These are phyloP conservation scores for Panaeolus cyanescens DNA, from an alignment of 768 basidiomycete genomes.

Conservation along the genomic window DNA sequence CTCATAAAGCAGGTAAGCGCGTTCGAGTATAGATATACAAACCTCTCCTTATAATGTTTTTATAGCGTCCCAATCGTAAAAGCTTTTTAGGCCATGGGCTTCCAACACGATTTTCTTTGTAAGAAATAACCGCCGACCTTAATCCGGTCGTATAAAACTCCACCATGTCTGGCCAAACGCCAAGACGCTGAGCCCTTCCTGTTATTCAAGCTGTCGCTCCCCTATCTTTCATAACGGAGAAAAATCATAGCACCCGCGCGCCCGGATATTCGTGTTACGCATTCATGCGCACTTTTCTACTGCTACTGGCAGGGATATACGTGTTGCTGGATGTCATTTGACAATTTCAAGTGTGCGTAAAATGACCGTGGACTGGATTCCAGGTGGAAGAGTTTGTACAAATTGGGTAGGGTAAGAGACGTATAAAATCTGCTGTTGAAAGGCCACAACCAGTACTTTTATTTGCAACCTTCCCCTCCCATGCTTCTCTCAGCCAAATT, in stretches of 20 bases:
- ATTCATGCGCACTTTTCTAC: no score
- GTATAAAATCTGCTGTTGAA: neutral
- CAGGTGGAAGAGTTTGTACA: neutral
- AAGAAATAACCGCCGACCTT: neutral
- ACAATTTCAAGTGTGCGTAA: neutral
- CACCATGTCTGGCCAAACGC: neutral
- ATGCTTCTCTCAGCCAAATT: neutral
- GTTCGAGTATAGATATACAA: no score
- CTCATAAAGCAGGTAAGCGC: no score
- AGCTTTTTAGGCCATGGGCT: no score
- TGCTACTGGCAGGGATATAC: no score
- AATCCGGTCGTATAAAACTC: neutral
- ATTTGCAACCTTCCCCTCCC: neutral
- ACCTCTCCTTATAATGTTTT: no score
- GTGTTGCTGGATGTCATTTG: neutral
- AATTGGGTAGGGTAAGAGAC: neutral
- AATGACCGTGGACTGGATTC: neutral
- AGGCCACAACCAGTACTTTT: no score
- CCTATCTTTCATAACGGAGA: neutral
- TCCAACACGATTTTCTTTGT: no score
- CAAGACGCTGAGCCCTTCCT: neutral
- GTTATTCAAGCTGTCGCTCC: neutral
- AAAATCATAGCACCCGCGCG: no score
- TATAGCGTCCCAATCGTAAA: no score
- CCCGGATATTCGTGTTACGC: no score